Evolutionary conservation across 2,329 filamentous ascomycete genomes (phyloP), one percentile per base, ranked within the genome.

Genomic region (Pyrenophora tritici-repentis): DNA sequence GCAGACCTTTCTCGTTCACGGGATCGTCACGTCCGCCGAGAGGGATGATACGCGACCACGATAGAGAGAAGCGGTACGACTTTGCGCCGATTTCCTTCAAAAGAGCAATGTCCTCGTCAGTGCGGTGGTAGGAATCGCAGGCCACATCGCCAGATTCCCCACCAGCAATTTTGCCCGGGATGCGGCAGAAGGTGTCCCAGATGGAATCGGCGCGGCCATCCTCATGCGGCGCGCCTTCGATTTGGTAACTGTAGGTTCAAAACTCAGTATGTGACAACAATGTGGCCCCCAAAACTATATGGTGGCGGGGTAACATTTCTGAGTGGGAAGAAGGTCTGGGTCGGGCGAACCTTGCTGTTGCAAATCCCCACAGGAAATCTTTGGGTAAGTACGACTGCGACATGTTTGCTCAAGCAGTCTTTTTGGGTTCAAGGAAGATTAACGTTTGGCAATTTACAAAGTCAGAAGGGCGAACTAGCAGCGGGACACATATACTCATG

Each of bases 121-220:
- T 90, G 45, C 87, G 86, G 76, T 93, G 86, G 79, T 95, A 95
- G 22, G 89, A 92, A 77, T 95, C 90, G 76, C 91, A 96, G 32
- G 91, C 90, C 36, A 89, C 83, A 43, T 84, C 86, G 44, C 91
- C 91, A 36, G 85, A 87, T 62, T 81, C 86, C 50, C 85, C 87
- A 65, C 90, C 88, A 48, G 90, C 89, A 65, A 94, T 91, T 76
- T 94, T 95, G 66, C 89, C 89, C 6, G 88, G 86, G 46, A 85
- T 87, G 56, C 83, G 83, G 76, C 88, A 92, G 78, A 95, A 95
- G n/a, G 83, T 87, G 75, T 96, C 91, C 91, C 91, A 95, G 73
- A 95, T 94, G 55, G 88, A 90, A 47, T 89, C 86, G 17, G 84
- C 88, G 58, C 90, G 88, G 59, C 90, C 91, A 70, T 93, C 90